Conservation (phyloP, 2,329 filamentous ascomycete species). For the Clonostachys byssicola region DNA sequence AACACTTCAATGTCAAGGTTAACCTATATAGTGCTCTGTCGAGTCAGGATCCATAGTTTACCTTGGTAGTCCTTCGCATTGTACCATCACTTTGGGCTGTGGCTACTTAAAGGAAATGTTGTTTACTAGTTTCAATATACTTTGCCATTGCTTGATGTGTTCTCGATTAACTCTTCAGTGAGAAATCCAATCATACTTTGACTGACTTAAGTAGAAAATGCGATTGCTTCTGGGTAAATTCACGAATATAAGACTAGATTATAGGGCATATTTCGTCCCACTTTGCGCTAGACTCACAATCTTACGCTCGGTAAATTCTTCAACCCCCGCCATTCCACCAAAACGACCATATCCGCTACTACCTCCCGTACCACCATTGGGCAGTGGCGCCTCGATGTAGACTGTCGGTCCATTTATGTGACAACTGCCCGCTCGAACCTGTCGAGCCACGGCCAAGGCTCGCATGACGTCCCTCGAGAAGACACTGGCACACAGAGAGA, state of each 20-base stretch:
- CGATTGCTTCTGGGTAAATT: too few relatives aligned
- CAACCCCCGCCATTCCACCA: slow-evolving; percentile 22
- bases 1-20: too few relatives aligned
- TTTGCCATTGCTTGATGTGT: too few relatives aligned
- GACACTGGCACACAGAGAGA: slow-evolving; percentile 60
- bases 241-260: background rate
- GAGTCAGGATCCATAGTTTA: too few relatives aligned
- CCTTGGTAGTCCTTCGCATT: too few relatives aligned
- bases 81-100: too few relatives aligned
- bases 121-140: too few relatives aligned
- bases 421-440: slow-evolving; percentile 50
- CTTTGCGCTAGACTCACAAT: slow-evolving; percentile 21
- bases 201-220: too few relatives aligned
- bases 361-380: slow-evolving; percentile 33
- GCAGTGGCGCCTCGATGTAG: slow-evolving; percentile 34
- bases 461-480: slow-evolving; percentile 58
- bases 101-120: too few relatives aligned
- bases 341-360: slow-evolving; percentile 38
- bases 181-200: too few relatives aligned
- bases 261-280: slow-evolving; percentile 11
- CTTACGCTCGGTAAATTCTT: slow-evolving; percentile 28
- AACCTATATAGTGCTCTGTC: too few relatives aligned
- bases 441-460: slow-evolving; percentile 44
- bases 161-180: too few relatives aligned
- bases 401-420: slow-evolving; percentile 38